Conservation (phyloP, 768 basidiomycete genomes). For the Clitopilus passeckerianus region DNA sequence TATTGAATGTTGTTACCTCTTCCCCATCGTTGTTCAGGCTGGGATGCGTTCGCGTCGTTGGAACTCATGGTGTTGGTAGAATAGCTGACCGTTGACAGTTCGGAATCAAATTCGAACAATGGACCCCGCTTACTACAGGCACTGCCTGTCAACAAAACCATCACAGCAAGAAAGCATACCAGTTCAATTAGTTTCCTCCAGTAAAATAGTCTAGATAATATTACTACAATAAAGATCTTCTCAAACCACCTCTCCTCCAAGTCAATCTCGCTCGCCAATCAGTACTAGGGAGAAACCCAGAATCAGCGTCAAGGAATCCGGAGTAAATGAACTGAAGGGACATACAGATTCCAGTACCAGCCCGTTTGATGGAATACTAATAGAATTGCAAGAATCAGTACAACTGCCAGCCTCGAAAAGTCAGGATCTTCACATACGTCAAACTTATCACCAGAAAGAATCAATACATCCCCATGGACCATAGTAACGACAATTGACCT, state of each 20-base stretch:
- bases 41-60: not conserved
- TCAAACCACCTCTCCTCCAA: slow-evolving; percentile 1
- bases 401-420: not conserved
- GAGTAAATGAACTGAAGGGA: not conserved
- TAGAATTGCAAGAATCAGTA: not conserved
- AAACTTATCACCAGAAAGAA: slow-evolving; percentile 36
- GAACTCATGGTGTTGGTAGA: not conserved
- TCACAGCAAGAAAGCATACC: not conserved
- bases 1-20: not conserved
- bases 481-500: slow-evolving; percentile 25
- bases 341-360: slow-evolving; percentile 40
- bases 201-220: not conserved
- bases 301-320: not conserved
- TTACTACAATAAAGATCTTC: not conserved
- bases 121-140: not conserved
- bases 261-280: slow-evolving; percentile 9
- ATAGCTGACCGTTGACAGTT: not conserved
- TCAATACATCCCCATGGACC: slow-evolving; percentile 38
- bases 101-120: not conserved
- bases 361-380: slow-evolving; percentile 40
- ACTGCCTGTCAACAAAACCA: not conserved
- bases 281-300: not conserved
- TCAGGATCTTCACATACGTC: slow-evolving; percentile 19
- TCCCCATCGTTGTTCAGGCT: slow-evolving; percentile 1
- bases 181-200: not conserved